These are phyloP conservation scores for Colletotrichum cordylinicola DNA, from an alignment of 2,329 filamentous ascomycete genomes.

Conservation along the genomic window DNA sequence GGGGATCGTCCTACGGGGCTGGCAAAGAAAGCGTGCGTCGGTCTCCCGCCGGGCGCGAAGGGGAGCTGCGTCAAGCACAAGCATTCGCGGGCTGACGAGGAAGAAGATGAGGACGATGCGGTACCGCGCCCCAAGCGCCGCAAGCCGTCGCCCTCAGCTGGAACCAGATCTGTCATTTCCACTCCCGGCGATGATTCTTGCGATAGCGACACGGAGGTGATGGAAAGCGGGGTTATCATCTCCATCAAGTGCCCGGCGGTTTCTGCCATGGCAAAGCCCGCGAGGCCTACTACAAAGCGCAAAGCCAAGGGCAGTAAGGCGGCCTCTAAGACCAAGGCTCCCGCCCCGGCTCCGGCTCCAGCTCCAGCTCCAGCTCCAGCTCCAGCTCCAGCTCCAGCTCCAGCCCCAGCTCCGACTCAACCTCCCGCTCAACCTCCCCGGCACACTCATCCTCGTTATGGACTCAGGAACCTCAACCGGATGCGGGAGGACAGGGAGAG, in stretches of 20 bases:
- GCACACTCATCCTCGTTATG: neutral
- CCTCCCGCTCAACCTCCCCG: neutral
- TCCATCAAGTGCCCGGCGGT: neutral
- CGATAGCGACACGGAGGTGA: neutral
- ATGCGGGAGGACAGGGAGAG: neutral
- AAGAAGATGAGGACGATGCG: neutral
- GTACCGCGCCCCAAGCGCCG: neutral
- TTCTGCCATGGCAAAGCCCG: neutral
- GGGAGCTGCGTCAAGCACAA: neutral
- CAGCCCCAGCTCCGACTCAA: neutral
- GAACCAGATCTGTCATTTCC: accelerated
- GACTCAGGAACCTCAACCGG: neutral
- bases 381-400: neutral
- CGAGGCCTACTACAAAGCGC: neutral
- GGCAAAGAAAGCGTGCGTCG: neutral
- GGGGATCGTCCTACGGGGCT: neutral
- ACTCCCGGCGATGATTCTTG: accelerated
- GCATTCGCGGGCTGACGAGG: neutral
- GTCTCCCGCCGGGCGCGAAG: neutral
- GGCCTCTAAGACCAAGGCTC: neutral
- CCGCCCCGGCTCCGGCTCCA: neutral
- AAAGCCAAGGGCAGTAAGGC: neutral
- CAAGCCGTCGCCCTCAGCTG: neutral
- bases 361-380: accelerated
- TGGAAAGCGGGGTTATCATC: accelerated